A percentile compares a stretch with the other conserved stretches of the same genome.
Conservation (phyloP, 768 basidiomycete species). For the Leccinum pellstonianum region DNA sequence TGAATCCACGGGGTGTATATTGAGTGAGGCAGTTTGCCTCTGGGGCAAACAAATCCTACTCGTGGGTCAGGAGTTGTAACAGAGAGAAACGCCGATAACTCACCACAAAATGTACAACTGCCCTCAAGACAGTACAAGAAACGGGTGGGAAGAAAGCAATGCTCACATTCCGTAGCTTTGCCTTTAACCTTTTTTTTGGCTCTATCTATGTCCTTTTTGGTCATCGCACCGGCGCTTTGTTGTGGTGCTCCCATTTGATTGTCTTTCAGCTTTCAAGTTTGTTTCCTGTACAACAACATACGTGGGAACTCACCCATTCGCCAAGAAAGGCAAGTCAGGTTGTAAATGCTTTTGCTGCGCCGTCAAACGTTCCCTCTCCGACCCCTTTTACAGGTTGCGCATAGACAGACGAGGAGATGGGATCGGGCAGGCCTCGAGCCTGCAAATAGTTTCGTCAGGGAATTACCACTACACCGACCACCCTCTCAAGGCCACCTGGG, state of each 20-base stretch:
- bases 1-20: conserved; percentile 17
- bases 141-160: background rate
- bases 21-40: conserved; percentile 39
- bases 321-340: background rate
- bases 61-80: background rate
- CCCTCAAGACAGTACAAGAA: conserved; percentile 2
- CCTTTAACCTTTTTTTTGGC: background rate
- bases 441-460: background rate
- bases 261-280: background rate
- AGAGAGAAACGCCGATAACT: background rate
- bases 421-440: background rate
- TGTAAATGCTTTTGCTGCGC: background rate
- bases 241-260: background rate
- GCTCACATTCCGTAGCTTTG: background rate
- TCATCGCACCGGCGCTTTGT: background rate
- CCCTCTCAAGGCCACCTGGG: background rate
- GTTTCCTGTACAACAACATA: background rate
- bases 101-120: conserved; percentile 1
- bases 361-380: background rate
- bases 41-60: background rate
- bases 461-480: background rate
- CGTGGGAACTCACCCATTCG: background rate
- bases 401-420: background rate
- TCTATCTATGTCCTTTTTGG: background rate
- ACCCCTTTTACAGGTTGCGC: no score